Conservation (phyloP, 148 eudicot genomes). For the Vaccinium vitisidaea region DNA sequence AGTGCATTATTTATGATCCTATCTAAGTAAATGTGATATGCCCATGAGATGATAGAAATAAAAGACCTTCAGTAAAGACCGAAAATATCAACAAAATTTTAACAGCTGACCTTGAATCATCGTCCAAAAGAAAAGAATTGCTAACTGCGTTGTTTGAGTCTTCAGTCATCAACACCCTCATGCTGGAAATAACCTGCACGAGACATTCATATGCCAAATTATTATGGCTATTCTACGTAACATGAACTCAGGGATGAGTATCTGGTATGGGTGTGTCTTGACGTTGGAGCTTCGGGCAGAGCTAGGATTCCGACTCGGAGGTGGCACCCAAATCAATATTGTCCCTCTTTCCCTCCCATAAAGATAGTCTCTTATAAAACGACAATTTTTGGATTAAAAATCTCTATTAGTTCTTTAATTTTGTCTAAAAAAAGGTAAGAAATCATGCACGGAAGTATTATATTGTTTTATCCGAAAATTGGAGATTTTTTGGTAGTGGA, state of each 20-base stretch:
- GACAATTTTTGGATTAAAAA: no score
- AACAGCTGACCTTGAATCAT: conserved; percentile 74
- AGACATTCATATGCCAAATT: conserved; percentile 19
- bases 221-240: conserved; percentile 4
- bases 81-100: not conserved
- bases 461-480: no score
- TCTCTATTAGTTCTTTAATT: no score
- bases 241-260: not conserved
- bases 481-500: no score
- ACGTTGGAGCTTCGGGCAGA: not conserved
- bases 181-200: conserved; percentile 78
- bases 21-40: no score
- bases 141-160: conserved; percentile 85
- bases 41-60: no score
- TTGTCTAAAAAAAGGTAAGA: no score
- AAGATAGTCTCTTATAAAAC: no score
- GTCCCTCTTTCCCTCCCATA: no score
- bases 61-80: not conserved
- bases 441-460: no score
- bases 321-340: no score
- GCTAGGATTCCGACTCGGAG: no score
- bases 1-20: not conserved
- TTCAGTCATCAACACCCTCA: conserved; percentile 93
- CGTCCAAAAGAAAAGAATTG: conserved; percentile 88
- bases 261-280: not conserved